Evolutionary conservation across 768 basidiomycete species (phyloP).

Genomic region (Psilocybe tampanensis): DNA sequence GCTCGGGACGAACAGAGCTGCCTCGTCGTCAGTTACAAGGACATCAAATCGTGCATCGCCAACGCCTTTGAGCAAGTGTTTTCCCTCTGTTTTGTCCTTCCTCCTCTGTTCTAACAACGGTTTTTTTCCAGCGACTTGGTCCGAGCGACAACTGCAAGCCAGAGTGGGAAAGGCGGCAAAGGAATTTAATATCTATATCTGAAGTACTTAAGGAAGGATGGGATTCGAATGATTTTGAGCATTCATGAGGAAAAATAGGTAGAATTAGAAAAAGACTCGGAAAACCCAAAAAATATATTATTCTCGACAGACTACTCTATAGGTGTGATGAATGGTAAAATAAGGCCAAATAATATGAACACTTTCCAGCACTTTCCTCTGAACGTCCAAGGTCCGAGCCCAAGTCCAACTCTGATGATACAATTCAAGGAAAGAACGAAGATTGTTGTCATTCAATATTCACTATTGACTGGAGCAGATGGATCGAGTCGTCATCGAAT

Average conservation of each 20-base stretch:
- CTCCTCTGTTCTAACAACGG: not conserved
- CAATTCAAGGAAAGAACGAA: too few species aligned
- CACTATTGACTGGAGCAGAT: not conserved
- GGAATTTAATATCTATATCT: slow-evolving; percentile 5
- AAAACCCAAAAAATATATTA: slow-evolving; percentile 45
- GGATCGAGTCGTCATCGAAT: slow-evolving; percentile 15
- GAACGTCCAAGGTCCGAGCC: too few species aligned
- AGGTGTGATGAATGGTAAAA: too few species aligned
- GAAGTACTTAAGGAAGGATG: not conserved
- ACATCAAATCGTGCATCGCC: slow-evolving; percentile 85
- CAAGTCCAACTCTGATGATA: too few species aligned
- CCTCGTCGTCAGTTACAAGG: slow-evolving; percentile 90
- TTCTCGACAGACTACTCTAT: too few species aligned
- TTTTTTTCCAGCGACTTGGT: slow-evolving; percentile 47
- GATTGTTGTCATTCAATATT: too few species aligned
- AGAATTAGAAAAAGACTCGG: slow-evolving; percentile 69
- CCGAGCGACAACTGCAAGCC: slow-evolving; percentile 29
- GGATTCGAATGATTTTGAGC: not conserved
- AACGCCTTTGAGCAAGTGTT: slow-evolving; percentile 74
- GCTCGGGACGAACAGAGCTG: slow-evolving; percentile 96
- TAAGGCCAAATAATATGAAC: too few species aligned
- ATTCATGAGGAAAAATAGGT: slow-evolving; percentile 51
- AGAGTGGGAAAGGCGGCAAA: slow-evolving; percentile 14
- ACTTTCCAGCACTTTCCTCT: too few species aligned
- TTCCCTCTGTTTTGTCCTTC: slow-evolving; percentile 13